Evolutionary conservation across 331 rosid species (phyloP), one percentile per base, ranked within the genome.

Genomic region (Pyrus hybrid): DNA sequence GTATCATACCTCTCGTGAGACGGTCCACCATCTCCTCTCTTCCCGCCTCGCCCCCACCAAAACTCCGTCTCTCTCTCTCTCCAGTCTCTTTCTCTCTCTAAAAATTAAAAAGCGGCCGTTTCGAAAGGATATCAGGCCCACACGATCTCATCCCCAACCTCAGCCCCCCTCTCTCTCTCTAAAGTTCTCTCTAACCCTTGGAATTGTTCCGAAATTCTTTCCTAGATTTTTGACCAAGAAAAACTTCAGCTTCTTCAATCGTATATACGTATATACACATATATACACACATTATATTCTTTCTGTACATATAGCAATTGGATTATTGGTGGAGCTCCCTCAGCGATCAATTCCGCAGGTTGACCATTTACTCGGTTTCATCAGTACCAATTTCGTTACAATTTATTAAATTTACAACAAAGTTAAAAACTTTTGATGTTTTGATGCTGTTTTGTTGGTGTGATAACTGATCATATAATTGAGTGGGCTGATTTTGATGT

Each of bases 91-190:
- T 69, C 25, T 35, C 57, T 61, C 82, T 66, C 61, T 25, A 62
- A 75, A 76, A 32, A 49, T 9, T n/a, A n/a, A 54, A 76, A 79
- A 56, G 65, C 30, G 29, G 74, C 75, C 67, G 68, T 75, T 67
- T 76, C 30, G 60, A 54, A 76, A 68, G 84, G 76, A 73, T 69
- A 81, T 66, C 76, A 77, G 80, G 84, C 85, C 86, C 89, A 83
- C 86, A 68, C 82, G 85, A 85, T 80, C 83, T 64, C 78, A 73
- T 25, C 60, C 81, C 67, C 11, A 69, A 20, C 33, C 69, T 49
- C 32, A 13, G 32, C 49, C 25, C 35, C 22, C n/a, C 65, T 49
- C 33, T 32, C 41, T 49, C 22, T 47, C 33, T 49, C n/a, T 67
- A 4, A 56, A 2, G 5, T 41, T 23, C 35, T 60, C 67, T 57